Conservation (phyloP, 108 stramenopile genomes). For the Craspedostauros australis region DNA sequence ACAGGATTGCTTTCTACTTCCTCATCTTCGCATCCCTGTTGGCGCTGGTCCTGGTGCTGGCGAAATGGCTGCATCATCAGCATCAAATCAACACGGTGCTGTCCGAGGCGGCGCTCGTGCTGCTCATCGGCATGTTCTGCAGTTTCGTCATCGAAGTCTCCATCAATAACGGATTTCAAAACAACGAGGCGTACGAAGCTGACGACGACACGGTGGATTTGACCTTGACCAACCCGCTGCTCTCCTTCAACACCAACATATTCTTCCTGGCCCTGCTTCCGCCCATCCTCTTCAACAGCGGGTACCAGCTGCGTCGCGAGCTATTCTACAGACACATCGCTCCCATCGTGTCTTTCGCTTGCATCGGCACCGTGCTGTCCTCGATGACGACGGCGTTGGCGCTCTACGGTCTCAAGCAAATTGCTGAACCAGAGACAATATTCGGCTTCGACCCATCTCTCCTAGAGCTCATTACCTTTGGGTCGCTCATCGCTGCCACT, state of each 20-base stretch:
- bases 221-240: slow-evolving; percentile 11
- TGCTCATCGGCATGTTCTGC: slow-evolving; percentile 50
- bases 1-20: slow-evolving; percentile 30
- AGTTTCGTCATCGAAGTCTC: slow-evolving; percentile 28
- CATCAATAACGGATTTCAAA: slow-evolving; percentile 1
- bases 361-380: slow-evolving; percentile 59
- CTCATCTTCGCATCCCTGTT: slow-evolving; percentile 36
- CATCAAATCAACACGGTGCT: slow-evolving; percentile 29
- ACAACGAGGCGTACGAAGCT: background rate
- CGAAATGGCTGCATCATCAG: slow-evolving; percentile 21
- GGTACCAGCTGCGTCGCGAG: slow-evolving; percentile 55
- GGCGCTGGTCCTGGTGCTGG: slow-evolving; percentile 33
- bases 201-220: slow-evolving; percentile 2
- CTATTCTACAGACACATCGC: slow-evolving; percentile 60
- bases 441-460: slow-evolving; percentile 43
- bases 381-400: slow-evolving; percentile 40
- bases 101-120: slow-evolving; percentile 57
- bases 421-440: no score
- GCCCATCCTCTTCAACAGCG: slow-evolving; percentile 79
- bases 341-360: slow-evolving; percentile 55
- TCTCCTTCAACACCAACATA: slow-evolving; percentile 49
- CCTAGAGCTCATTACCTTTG: slow-evolving; percentile 66
- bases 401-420: slow-evolving; percentile 20
- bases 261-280: slow-evolving; percentile 81
- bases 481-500: slow-evolving; percentile 71